Evolutionary conservation across 805 yeast genomes (phyloP), one percentile per base, ranked within the genome.

Genomic region (Pichia nakasei): DNA sequence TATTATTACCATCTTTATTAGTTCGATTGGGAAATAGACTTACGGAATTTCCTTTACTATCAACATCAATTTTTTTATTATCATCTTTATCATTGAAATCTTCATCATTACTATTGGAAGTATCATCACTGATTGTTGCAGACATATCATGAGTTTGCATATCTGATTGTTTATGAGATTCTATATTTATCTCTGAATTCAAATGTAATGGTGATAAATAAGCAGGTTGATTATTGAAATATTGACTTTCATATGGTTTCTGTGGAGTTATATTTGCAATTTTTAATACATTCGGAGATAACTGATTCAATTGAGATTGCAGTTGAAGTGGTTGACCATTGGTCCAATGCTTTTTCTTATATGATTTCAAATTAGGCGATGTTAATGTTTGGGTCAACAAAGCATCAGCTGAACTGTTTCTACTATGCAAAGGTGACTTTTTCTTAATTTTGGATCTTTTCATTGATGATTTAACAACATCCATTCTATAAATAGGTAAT

Each of bases 401-500:
- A 18, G 18, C 12, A 12, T 22, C 15, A 11, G 27, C 17, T 9
- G 38, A 36, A 12, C n/a, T 12, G 8, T 36, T 36, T 17, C 15
- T 24, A 11, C n/a, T 20, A 35, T 8, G 17, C 7, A n/a, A 18
- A 3, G 15, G 8, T 9, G 9, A 18, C 4, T 1, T 32, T 21
- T 20, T 22, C n/a, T 17, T 38, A 13, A 21, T 27, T 12, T 22
- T 39, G 4, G 35, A 34, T 9, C 11, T 32, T 3, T 32, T 15
- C 19, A n/a, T 7, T 2, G 35, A 32, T 7, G 19, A 17, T 32
- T 32, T 32, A n/a, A 8, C 17, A 32, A 46, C 40, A n/a, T 43
- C 44, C 42, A 46, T 24, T 20, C 44, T 32, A 37, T 46, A 46
- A 26, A 46, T 19, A 2, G 49, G 49, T 13, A 46, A 24, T 9